phyloP scores from a whole-genome alignment of 192 early-diverging fungal species.

The Backusella liffmaniae region DNA sequence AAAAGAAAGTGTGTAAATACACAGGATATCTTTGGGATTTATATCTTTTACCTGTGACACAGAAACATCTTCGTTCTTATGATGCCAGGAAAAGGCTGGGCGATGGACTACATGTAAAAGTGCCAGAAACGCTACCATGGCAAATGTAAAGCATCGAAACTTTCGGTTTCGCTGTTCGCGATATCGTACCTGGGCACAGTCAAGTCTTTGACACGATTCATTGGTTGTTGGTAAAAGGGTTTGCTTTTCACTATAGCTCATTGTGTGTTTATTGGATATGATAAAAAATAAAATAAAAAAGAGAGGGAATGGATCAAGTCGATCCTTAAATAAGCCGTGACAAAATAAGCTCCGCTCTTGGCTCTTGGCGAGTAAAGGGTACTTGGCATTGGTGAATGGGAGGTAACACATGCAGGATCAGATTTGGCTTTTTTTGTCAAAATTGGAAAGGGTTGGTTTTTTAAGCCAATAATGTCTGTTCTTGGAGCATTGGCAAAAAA shows the following conservation, averaged over 20 bases:
- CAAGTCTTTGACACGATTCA: background rate
- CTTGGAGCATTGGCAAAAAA: background rate
- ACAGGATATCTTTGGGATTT: background rate
- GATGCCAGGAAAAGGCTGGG: background rate
- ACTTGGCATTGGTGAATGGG: background rate
- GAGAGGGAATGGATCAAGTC: background rate
- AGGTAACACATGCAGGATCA: background rate
- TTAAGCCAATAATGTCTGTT: background rate
- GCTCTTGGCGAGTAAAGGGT: background rate
- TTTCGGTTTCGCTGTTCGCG: background rate
- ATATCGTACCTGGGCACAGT: background rate
- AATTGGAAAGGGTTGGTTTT: background rate
- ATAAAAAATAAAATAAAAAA: no score
- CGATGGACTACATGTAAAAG: background rate
- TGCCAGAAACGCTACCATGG: background rate
- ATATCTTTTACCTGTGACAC: background rate
- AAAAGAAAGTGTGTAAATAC: background rate
- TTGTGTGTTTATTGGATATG: background rate
- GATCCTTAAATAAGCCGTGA: background rate
- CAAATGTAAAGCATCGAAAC: background rate
- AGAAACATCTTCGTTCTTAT: background rate
- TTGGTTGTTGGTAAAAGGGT: background rate
- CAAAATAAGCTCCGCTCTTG: background rate
- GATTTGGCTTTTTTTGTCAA: background rate
- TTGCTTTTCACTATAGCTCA: background rate